Evolutionary conservation across 164 flowering plant species (phyloP), one percentile per base, ranked within the genome.

Genomic region (Piper betle): DNA sequence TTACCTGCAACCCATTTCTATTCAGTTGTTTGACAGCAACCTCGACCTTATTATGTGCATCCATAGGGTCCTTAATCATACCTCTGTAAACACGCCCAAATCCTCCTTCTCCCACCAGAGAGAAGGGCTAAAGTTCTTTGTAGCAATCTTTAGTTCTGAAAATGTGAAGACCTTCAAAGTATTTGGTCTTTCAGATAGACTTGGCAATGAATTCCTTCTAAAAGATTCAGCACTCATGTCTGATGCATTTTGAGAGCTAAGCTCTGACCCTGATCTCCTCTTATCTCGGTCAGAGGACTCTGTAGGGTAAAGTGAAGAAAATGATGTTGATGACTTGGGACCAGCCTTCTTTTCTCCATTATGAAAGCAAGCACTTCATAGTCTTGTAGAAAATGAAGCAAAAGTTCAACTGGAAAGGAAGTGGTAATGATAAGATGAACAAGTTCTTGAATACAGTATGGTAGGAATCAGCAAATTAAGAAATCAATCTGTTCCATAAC

Each of bases 1-100:
- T 25, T 15, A 39, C 61, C 99, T 94, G 99, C 72, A 81, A 54
- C 55, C 97, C 97, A 72, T 84, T 81, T 74, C 67, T 78, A 39
- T 91, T 83, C 54, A 94, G 80, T 65, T 88, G 92, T 69, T 94
- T 94, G 4, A 94, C 80, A 4, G 97, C 99, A 64, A 88, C 82
- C 15, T 83, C 84, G 12, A 80, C 37, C 69, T 75, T 91, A 42
- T 42, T 59, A 37, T 75, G 59, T 41, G 91, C 74, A 57, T 90
- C 89, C 37, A 81, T 84, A 17, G 69, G 60, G 60, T 65, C 74
- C 73, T 71, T 85, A 52, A 94, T 79, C 18, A 70, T 50, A 55
- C 93, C 99, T 66, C 69, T 81, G 61, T 77, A 93, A 42, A 93
- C 98, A 71, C 94, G 78, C 37, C 98, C 97, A 64, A 93, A 93